Conservation (phyloP, 1,139 yeast species). For the Kurtzmaniella quercitrusa region DNA sequence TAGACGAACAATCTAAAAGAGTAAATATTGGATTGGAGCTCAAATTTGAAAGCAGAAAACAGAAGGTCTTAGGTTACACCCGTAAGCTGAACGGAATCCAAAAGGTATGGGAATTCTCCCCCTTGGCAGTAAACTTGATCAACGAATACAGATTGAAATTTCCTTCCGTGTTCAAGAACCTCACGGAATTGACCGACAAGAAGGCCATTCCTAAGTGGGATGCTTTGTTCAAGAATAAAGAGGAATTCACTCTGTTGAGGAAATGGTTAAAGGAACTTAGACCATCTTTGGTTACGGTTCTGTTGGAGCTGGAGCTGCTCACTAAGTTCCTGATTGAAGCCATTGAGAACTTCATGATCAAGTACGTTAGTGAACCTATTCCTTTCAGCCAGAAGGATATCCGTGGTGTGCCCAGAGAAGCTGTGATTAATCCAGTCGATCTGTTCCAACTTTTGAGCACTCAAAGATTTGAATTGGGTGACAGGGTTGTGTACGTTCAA, state of each 20-base stretch:
- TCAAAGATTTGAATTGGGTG: constrained; percentile 83
- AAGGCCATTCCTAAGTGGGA: constrained; percentile 26
- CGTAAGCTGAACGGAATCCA: constrained; percentile 42
- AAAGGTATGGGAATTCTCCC: constrained; percentile 81
- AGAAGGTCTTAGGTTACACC: constrained; percentile 86
- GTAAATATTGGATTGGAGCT: constrained; percentile 81
- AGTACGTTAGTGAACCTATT: constrained; percentile 39
- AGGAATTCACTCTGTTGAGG: constrained; percentile 39
- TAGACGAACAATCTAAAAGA: constrained; percentile 43
- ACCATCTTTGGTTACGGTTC: constrained; percentile 55
- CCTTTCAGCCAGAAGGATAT: constrained; percentile 51
- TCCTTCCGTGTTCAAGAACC: constrained; percentile 53
- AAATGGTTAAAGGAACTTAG: constrained; percentile 60
- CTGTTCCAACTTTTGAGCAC: constrained; percentile 69
- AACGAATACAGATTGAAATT: constrained; percentile 57
- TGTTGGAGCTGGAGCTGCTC: constrained; percentile 76
- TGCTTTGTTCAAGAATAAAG: constrained; percentile 21
- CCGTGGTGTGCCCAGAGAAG: constrained; percentile 81
- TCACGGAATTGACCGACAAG: constrained; percentile 18
- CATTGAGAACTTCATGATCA: constrained; percentile 62
- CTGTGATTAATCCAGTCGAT: constrained; percentile 71
- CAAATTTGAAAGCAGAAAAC: constrained; percentile 74
- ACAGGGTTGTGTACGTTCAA: constrained; percentile 80
- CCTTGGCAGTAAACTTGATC: constrained; percentile 65
- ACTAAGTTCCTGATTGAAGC: constrained; percentile 62